These are phyloP conservation scores for Xylariaceae sp. DNA, from an alignment of 2,329 filamentous ascomycete species.

Conservation along the genomic window DNA sequence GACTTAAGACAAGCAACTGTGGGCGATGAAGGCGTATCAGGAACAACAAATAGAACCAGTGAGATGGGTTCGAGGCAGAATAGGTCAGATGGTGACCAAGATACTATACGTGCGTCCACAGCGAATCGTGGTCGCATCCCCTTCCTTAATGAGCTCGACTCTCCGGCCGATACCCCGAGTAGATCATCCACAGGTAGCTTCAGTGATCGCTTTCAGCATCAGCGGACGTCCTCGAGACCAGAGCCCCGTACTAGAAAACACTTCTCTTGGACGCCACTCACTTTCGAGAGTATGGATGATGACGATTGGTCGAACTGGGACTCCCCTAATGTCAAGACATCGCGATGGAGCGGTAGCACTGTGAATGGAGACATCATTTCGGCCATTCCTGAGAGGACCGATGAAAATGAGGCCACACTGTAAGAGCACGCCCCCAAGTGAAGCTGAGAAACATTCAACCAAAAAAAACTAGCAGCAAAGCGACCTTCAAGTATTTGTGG, in stretches of 20 bases:
- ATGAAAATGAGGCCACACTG: constrained; percentile 54
- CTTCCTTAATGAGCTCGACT: constrained; percentile 49
- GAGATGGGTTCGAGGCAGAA: constrained; percentile 38
- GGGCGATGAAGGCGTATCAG: constrained; percentile 83
- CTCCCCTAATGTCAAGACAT: constrained; percentile 57
- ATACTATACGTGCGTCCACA: constrained; percentile 54
- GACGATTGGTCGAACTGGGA: constrained; percentile 72
- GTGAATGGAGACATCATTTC: constrained; percentile 54
- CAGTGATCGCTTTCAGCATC: constrained; percentile 37
- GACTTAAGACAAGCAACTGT: constrained; percentile 95
- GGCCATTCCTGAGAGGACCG: constrained; percentile 53
- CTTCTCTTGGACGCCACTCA: constrained; percentile 65
- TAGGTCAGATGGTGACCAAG: constrained; percentile 46
- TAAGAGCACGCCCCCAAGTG: constrained; percentile 46
- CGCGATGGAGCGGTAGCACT: constrained; percentile 69
- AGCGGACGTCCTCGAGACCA: constrained; percentile 40
- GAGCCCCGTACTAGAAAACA: constrained; percentile 55
- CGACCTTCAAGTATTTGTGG: constrained; percentile 8
- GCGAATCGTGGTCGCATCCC: constrained; percentile 50
- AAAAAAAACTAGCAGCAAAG: neutral
- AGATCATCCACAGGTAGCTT: constrained; percentile 41
- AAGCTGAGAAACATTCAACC: neutral
- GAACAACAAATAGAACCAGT: constrained; percentile 48
- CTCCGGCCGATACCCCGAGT: constrained; percentile 41
- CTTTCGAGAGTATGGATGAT: constrained; percentile 63